Base-by-base conservation (phyloP, 2,329 filamentous ascomycete genomes). In the Orbilia blumenaviensis region DNA sequence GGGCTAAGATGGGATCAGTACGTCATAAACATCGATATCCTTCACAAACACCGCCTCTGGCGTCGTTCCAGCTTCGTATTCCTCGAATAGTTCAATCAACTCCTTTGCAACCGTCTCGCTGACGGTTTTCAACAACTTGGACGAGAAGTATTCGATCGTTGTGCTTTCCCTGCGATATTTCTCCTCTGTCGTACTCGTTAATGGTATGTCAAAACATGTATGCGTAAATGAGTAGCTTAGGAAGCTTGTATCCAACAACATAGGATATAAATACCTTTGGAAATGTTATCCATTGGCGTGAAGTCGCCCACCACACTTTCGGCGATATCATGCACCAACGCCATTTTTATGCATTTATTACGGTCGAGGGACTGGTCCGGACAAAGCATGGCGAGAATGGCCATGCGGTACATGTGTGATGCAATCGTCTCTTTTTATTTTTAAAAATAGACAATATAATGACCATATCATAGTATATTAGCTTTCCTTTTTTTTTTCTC, bases 331-430 rank as follows among this genome's bases (percentile, higher is more conserved):
- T 75, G 71, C 58, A 75, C 71, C 56, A 75, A 44, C 27, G 71
- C 71, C 71, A 75, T 75, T 46, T 52, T 67, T 14, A 75, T 44
- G 18, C 71, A 75, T 23, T 41, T 36, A 6, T 29, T 44, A 3
- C 58, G 34, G 48, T 75, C 63, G 14, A 68, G 25, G 10, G 52
- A 50, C 2, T 9, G 2, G 23, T 75, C 71, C 4, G 71, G 71
- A 60, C 71, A 75, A 9, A 75, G 63, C 63, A 75, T 75, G 3
- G 71, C 71, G 4, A 75, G 27, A 10, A 75, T 75, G 4, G 54
- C 64, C 71, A 75, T 75, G 12, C 71, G 63, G 48, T 75, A 75
- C 71, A 75, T 75, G 23, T 75, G 71, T 23, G 71, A 75, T 34
- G 71, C 71, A 58, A 75, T 75, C 8, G 71, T 75, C 60, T 75